Conservation (phyloP, 257 asterid genomes). For the Capsicum pubescens region DNA sequence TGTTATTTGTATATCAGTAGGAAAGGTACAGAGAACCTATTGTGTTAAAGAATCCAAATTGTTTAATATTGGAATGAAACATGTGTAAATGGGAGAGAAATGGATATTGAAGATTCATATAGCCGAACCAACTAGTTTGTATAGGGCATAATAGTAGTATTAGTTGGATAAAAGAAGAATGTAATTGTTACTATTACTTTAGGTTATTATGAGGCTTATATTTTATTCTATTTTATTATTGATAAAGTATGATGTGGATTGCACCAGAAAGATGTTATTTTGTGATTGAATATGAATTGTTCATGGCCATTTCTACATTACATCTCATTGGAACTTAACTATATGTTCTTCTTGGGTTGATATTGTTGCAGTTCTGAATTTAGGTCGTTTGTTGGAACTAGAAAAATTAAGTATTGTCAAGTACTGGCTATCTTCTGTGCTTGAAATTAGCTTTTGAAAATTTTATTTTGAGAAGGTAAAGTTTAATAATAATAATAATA, state of each 20-base stretch:
- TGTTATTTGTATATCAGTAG: neutral
- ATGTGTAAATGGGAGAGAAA: neutral
- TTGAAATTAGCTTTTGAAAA: neutral
- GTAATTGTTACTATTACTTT: neutral
- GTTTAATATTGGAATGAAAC: neutral
- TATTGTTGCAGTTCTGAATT: slow-evolving; percentile 24
- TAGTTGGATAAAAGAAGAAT: neutral
- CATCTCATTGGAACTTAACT: neutral
- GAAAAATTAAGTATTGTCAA: slow-evolving; percentile 9
- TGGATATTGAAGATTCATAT: neutral
- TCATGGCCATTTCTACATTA: neutral
- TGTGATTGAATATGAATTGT: slow-evolving; percentile 16
- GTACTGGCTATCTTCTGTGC: neutral
- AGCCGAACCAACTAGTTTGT: neutral
- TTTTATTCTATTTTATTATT: neutral
- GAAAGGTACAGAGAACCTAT: neutral
- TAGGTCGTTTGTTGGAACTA: neutral
- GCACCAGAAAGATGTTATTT: neutral
- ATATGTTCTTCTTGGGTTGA: slow-evolving; percentile 12
- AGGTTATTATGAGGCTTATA: neutral
- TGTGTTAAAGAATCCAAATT: slow-evolving; percentile 1
- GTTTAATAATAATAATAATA: no score
- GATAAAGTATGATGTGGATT: neutral
- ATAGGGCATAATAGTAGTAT: neutral
- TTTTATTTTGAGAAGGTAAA: neutral